These are phyloP conservation scores for Chalciporus sphaerocephalus DNA, from an alignment of 768 basidiomycete genomes.

Conservation along the genomic window DNA sequence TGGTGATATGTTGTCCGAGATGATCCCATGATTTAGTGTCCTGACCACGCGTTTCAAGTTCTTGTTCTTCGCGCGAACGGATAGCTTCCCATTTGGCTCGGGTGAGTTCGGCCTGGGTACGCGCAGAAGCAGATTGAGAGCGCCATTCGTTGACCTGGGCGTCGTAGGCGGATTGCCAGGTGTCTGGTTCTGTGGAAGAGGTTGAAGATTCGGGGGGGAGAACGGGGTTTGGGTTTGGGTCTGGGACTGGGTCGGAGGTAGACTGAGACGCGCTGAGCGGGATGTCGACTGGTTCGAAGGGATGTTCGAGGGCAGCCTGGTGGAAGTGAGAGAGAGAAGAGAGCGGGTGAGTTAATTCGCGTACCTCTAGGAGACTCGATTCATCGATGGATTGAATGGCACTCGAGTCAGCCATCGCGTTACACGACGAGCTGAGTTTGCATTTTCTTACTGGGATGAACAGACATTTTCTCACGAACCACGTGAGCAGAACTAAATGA, in stretches of 20 bases:
- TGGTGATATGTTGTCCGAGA: constrained; percentile 28
- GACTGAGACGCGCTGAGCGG: constrained; percentile 6
- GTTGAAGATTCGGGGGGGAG: too few species aligned
- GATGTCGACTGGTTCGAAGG: constrained; percentile 26
- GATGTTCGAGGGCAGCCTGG: constrained; percentile 25
- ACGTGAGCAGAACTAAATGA: not conserved
- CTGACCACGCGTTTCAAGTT: constrained; percentile 36
- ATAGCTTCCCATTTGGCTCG: constrained; percentile 69
- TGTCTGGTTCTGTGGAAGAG: constrained; percentile 32
- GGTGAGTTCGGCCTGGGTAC: constrained; percentile 70
- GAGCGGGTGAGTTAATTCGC: not conserved
- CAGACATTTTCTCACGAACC: constrained; percentile 3
- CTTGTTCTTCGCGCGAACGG: constrained; percentile 41
- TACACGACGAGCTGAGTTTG: not conserved
- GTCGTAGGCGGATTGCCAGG: constrained; percentile 69
- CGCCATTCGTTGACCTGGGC: constrained; percentile 67
- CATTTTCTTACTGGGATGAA: not conserved
- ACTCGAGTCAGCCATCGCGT: constrained; percentile 27
- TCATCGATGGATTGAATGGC: constrained; percentile 21
- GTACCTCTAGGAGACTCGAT: constrained; percentile 21
- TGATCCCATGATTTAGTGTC: constrained; percentile 16
- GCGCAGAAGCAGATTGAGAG: constrained; percentile 63
- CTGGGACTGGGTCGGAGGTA: not conserved
- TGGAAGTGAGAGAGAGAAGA: not conserved
- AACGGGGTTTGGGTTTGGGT: not conserved